Base-by-base conservation (phyloP, 208 protist species). In the Herpetomonas tarakana region DNA sequence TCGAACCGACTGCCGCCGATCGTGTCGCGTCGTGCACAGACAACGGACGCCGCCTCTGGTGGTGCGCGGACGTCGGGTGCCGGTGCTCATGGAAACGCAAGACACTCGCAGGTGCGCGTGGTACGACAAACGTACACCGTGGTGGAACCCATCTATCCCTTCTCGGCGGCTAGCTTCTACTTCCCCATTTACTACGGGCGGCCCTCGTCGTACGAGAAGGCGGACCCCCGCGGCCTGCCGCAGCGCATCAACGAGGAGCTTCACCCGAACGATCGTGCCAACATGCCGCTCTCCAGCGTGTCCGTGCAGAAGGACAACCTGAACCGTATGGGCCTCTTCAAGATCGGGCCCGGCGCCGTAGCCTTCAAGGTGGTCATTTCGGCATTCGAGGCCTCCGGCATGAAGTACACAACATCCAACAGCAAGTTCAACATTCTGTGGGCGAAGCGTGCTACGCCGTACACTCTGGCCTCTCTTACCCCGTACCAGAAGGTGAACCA, bases 401-500 rank as follows among this genome's bases (percentile, higher is more conserved):
- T 95, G 68, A 65, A 80, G 65, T 90, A 94, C 71, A 97, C 91
- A 2, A 65, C 82, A 25, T 92, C 88, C 11, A 92, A 92, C 62
- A 69, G 83, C 28, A 63, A 83, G 44, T 97, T 94, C 73, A 96
- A 92, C 73, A 76, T 96, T 41, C 61, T 97, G 73, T 97, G 92
- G 90, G 86, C 89, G 45, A 97, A 97, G 71, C 77, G 90, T 4
- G 88, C 88, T 46, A 92, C 81, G 21, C 64, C 76, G 9, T 86
- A 91, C 62, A 93, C 84, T 11, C 66, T 92, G n/a, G 75, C 77
- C 30, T 74, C 79, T 22, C 65, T 94, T 21, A 85, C 75, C 19
- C 68, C 82, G 29, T 96, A 96, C 57, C 90, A 95, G 65, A 93
- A 94, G 71, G 84, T 96, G 29, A 97, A 97, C 62, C 91, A 97